Evolutionary conservation across 768 basidiomycete species (phyloP), one percentile per base, ranked within the genome.

Genomic region (Xerocomellus intermedius): DNA sequence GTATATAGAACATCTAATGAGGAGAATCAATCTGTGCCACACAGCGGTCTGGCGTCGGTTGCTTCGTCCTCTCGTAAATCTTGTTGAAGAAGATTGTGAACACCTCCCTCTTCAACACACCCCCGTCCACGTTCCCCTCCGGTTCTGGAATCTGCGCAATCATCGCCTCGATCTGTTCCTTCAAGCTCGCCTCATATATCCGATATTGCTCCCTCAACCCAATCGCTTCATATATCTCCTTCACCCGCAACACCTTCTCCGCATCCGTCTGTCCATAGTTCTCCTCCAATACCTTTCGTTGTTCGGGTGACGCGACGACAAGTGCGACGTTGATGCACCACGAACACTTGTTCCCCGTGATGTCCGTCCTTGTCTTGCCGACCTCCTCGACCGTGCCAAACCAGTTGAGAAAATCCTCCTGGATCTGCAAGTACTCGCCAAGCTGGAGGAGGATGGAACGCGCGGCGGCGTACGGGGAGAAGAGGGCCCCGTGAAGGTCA

Each of bases 241-340:
- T 52, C 17, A 52, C 51, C 4, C 51, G 26, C 44, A 19, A 6
- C 19, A 47, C 51, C 26, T 22, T 48, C 10, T 21, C 26, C 16
- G 44, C 14, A 22, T 52, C 46, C 19, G 5, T 49, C 1, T 12
- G 45, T 28, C 51, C 46, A 10, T 52, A 52, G 9, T 52, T 52
- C 8, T 19, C 45, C 2, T 52, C 51, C 45, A 52, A 9, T 8
- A 52, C 46, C 36, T 28, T 32, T 10, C 46, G 51, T 21, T 52
- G 51, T 9, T 24, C 36, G 7, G 51, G 51, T 8, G 51, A 22
- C 5, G 36, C 48, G 4, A 52, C 19, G 6, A 16, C 35, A 21
- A 52, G 26, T 7, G 51, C 51, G 2, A 49, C 51, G 28, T 49
- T 52, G 26, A 52, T 28, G 16, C 51, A 52, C 51, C 51, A 52